Percentiles rank a stretch among this genome's conserved stretches.
These are phyloP conservation scores for Astrothelium subdiscretum DNA, from an alignment of 495 filamentous ascomycete genomes.

Conservation along the genomic window DNA sequence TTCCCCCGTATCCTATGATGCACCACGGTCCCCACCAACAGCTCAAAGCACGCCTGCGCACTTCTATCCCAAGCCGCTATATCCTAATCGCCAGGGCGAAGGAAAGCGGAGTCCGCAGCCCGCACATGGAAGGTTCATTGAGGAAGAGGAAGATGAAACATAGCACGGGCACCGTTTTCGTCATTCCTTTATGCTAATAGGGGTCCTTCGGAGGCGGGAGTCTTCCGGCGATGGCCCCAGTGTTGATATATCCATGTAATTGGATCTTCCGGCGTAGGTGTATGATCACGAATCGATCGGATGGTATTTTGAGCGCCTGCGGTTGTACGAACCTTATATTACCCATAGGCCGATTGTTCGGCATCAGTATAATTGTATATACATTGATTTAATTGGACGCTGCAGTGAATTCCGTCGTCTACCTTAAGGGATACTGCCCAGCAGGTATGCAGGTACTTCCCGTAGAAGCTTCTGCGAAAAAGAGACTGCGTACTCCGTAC, in stretches of 20 bases:
- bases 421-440: too few species aligned
- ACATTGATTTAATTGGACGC: neutral
- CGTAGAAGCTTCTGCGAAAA: too few species aligned
- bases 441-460: too few species aligned
- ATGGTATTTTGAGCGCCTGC: neutral
- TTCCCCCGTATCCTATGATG: neutral
- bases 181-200: neutral
- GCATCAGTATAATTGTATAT: neutral
- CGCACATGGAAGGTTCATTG: neutral
- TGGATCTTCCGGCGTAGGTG: neutral
- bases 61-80: conserved; percentile 5
- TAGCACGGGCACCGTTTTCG: neutral
- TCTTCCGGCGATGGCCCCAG: neutral
- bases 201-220: neutral
- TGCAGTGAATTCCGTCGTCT: neutral
- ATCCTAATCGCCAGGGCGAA: neutral
- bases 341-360: neutral
- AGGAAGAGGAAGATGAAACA: neutral
- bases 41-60: conserved; percentile 2
- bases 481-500: too few species aligned
- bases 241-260: neutral
- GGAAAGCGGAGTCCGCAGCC: conserved; percentile 1
- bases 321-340: neutral
- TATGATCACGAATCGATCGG: neutral
- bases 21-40: neutral